phyloP scores from a whole-genome alignment of 257 asterid species.

The Craterostigma plantagineum region DNA sequence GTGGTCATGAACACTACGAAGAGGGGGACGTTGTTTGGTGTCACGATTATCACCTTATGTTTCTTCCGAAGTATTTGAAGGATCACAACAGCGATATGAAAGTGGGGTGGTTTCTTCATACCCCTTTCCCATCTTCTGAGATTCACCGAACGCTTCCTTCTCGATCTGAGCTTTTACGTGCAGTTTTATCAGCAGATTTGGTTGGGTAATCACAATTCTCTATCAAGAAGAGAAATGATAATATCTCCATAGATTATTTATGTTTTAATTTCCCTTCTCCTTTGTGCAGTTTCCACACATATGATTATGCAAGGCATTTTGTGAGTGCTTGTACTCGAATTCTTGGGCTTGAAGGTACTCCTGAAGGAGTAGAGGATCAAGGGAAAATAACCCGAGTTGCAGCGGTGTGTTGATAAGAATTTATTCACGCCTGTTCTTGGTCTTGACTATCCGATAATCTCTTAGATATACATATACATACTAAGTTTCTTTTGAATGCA shows the following conservation, averaged over 20 bases:
- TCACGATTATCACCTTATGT: slow-evolving; percentile 88
- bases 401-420: slow-evolving; percentile 40
- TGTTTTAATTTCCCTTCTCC: background rate
- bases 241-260: background rate
- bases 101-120: slow-evolving; percentile 93
- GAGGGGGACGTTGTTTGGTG: slow-evolving; percentile 95
- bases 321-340: slow-evolving; percentile 92
- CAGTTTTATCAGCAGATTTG: slow-evolving; percentile 82
- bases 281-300: slow-evolving; percentile 65
- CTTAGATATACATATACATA: slow-evolving; percentile 8
- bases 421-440: slow-evolving; percentile 9
- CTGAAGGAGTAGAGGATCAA: slow-evolving; percentile 94
- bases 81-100: slow-evolving; percentile 55
- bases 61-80: slow-evolving; percentile 67
- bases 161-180: slow-evolving; percentile 61
- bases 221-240: background rate
- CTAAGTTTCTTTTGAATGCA: slow-evolving; percentile 25
- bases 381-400: slow-evolving; percentile 84
- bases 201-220: slow-evolving; percentile 34
- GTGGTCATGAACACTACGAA: slow-evolving; percentile 55
- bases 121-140: slow-evolving; percentile 86
- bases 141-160: slow-evolving; percentile 76
- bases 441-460: slow-evolving; percentile 16
- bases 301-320: slow-evolving; percentile 81
- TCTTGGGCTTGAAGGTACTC: slow-evolving; percentile 92